Conservation (phyloP, 352 stramenopile genomes). For the Bremia lactucae region DNA sequence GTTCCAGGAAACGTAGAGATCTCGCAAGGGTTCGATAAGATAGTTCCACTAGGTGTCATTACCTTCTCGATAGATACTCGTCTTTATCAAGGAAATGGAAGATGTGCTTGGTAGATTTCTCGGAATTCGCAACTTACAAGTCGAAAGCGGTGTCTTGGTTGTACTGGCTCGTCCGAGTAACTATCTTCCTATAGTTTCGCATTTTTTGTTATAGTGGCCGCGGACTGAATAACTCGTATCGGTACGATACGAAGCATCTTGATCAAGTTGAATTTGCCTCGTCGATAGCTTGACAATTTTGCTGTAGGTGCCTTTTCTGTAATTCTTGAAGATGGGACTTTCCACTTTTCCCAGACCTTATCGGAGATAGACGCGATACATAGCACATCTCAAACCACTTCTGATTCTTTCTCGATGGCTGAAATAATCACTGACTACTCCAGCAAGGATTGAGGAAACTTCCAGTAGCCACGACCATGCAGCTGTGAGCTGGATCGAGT, state of each 20-base stretch:
- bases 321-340: neutral
- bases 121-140: neutral
- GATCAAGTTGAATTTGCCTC: neutral
- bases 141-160: neutral
- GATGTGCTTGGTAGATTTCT: neutral
- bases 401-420: neutral
- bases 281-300: neutral
- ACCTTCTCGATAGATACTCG: neutral
- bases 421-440: neutral
- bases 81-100: neutral
- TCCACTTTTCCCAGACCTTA: too few relatives aligned
- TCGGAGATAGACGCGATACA: too few relatives aligned
- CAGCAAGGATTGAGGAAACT: neutral
- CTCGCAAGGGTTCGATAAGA: neutral
- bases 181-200: neutral
- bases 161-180: neutral
- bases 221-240: neutral
- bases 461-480: neutral
- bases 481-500: neutral
- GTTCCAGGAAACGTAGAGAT: too few relatives aligned
- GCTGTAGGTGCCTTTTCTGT: neutral
- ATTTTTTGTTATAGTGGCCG: neutral
- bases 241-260: neutral
- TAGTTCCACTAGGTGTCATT: neutral
- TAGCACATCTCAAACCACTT: neutral